These are phyloP conservation scores for Ichthyophthirius multifiliis DNA, from an alignment of 169 alveolate genomes.

Conservation along the genomic window DNA sequence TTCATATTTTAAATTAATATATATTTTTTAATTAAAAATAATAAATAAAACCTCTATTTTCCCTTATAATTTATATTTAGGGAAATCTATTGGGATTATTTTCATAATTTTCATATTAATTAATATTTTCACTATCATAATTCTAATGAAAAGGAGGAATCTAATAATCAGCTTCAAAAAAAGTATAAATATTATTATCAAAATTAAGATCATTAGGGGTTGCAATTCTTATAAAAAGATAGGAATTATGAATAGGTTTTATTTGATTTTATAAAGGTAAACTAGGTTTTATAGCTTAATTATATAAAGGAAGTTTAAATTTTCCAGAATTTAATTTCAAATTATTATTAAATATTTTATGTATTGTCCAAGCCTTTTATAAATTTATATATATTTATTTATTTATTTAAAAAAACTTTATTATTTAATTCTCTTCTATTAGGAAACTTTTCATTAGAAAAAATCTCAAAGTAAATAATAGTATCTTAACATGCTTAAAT, in stretches of 20 bases:
- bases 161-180: background rate
- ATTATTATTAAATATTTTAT: background rate
- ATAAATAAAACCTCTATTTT: no score
- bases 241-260: background rate
- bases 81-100: no score
- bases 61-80: no score
- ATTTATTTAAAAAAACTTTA: background rate
- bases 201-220: background rate
- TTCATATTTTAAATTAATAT: no score
- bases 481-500: background rate
- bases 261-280: background rate
- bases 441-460: background rate
- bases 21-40: no score
- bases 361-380: background rate
- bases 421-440: background rate
- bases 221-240: background rate
- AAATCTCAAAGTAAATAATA: background rate
- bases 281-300: background rate
- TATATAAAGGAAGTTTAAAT: background rate
- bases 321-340: background rate
- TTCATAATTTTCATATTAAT: no score
- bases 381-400: background rate
- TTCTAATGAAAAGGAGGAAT: background rate
- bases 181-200: background rate
- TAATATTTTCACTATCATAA: no score